Evolutionary conservation across 306 rosid genomes (phyloP), one percentile per base, ranked within the genome.

Genomic region (Vigna nakashimae): DNA sequence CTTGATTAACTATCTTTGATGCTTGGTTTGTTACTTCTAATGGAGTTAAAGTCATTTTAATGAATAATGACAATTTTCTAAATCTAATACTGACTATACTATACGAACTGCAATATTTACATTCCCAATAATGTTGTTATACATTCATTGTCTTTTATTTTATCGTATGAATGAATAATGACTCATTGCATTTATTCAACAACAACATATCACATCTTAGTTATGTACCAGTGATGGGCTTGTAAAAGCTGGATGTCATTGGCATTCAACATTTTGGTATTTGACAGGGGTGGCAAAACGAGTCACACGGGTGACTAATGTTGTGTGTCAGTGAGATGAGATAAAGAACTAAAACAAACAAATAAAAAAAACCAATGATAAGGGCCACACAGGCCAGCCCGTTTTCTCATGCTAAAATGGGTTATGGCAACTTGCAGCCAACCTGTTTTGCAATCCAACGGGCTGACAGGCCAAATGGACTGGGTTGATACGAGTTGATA

Each of bases 11-110:
- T 3, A 13, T 46, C 16, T 20, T 20, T 46, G 38, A 78, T 14
- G 12, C 51, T 58, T 28, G 1, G 52, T 69, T 78, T 69, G 53
- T 48, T 58, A 30, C 18, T 79, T 34, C 10, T 3, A 20, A 7
- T 12, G 17, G 65, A 32, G 42, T 69, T 59, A 38, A 60, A 71
- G 20, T 50, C 24, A 51, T 62, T 59, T 46, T 30, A 59, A 45
- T 45, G 50, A 45, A 59, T 20, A 46, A 32, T 49, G 50, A 18
- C 15, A 22, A 50, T 34, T 17, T 38, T 70, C 43, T 12, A 9
- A 57, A 48, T 34, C 40, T 56, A 28, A 43, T 30, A 45, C 75
- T 1, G 49, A 12, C 32, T 56, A 3, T 68, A 24, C 42, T 40
- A 42, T 42, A 7, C 36, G 53, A 51, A 34, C 63, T 30, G 18